Conservation (phyloP, 2,329 filamentous ascomycete genomes). For the Pseudogymnoascus sp. region DNA sequence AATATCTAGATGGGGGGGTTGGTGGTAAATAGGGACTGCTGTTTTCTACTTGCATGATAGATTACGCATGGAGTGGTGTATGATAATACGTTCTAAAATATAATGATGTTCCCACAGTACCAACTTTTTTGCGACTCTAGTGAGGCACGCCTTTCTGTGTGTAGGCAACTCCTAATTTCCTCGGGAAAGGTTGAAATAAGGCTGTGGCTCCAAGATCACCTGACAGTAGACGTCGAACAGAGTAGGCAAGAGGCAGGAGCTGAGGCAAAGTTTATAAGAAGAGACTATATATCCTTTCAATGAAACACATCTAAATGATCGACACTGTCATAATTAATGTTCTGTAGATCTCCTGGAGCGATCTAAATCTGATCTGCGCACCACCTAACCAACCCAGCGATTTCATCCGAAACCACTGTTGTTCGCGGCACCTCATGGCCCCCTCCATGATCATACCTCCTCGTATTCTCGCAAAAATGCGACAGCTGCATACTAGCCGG, state of each 20-base stretch:
- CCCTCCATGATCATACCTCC: slow-evolving; percentile 33
- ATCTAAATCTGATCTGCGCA: slow-evolving; percentile 2
- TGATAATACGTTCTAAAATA: slow-evolving; percentile 1
- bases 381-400: slow-evolving; percentile 23
- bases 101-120: background rate
- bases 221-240: background rate
- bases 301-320: background rate
- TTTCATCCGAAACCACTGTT: slow-evolving; percentile 24
- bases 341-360: background rate
- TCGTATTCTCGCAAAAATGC: slow-evolving; percentile 27
- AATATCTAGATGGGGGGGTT: background rate
- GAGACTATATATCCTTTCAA: background rate
- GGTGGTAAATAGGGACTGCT: background rate
- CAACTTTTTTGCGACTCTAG: background rate
- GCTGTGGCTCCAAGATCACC: background rate
- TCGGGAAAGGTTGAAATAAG: background rate
- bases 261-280: background rate
- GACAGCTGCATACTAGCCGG: slow-evolving; percentile 31
- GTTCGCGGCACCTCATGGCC: slow-evolving; percentile 37
- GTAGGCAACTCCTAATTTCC: background rate
- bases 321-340: background rate
- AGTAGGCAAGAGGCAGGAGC: background rate
- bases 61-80: slow-evolving; percentile 3
- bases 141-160: background rate
- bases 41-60: background rate